Evolutionary conservation across 441 rosid genomes (phyloP).

Genomic region (Syzygium syzygioides): DNA sequence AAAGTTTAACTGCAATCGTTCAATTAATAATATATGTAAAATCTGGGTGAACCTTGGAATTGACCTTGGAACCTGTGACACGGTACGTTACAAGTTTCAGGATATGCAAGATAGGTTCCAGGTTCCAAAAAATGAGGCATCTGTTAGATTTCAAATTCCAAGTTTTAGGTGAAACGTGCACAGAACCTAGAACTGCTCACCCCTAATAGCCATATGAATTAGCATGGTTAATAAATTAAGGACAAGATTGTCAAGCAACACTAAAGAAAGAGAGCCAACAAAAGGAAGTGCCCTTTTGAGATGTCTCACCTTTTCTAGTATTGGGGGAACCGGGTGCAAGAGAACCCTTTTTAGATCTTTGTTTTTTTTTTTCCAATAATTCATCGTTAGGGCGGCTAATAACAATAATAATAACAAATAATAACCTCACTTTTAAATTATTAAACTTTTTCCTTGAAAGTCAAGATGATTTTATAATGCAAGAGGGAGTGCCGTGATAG

Average conservation of each 20-base stretch:
- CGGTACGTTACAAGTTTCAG: too few species aligned
- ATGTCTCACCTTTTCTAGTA: constrained; percentile 4
- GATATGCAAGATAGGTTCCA: too few species aligned
- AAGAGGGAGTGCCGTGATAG: not conserved
- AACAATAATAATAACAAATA: not conserved
- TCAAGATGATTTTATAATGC: not conserved
- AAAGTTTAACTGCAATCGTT: too few species aligned
- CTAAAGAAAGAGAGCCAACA: constrained; percentile 8
- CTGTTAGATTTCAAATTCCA: too few species aligned
- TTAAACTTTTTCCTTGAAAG: not conserved
- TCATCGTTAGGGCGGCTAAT: constrained; percentile 36
- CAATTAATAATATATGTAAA: too few species aligned
- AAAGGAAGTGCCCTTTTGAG: constrained; percentile 15
- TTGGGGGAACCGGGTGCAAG: constrained; percentile 23
- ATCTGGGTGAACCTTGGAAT: too few species aligned
- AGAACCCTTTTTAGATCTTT: not conserved
- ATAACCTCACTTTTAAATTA: not conserved
- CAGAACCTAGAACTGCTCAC: too few species aligned
- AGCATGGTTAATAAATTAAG: not conserved
- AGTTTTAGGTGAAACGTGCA: too few species aligned
- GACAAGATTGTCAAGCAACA: not conserved
- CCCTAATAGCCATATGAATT: not conserved
- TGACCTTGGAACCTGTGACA: too few species aligned
- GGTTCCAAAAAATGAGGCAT: too few species aligned
- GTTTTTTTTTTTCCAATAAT: constrained; percentile 3